These are phyloP conservation scores for Elsinoe arachidis DNA, from an alignment of 2,329 filamentous ascomycete genomes.

Conservation along the genomic window DNA sequence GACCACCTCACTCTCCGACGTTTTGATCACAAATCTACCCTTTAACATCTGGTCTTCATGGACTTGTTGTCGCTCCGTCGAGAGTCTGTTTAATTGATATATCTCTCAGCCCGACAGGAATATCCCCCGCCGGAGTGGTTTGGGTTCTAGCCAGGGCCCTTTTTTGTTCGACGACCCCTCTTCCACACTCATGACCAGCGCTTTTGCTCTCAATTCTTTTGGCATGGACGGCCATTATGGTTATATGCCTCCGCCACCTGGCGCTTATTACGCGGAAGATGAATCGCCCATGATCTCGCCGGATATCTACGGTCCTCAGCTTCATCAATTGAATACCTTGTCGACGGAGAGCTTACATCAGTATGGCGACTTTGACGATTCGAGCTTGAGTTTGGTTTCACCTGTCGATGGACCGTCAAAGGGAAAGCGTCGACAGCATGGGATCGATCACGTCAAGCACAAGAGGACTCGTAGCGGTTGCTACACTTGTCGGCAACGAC, in stretches of 20 bases:
- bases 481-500: constrained; percentile 78
- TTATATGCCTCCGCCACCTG: constrained; percentile 21
- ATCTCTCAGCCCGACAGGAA: background rate
- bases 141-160: background rate
- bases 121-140: constrained; percentile 7
- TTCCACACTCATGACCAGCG: constrained; percentile 9
- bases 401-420: constrained; percentile 21
- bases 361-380: constrained; percentile 26
- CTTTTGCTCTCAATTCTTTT: constrained; percentile 10
- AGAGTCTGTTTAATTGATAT: background rate
- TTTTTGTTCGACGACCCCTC: background rate
- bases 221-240: constrained; percentile 18
- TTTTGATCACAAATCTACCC: background rate
- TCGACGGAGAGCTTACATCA: constrained; percentile 27
- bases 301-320: constrained; percentile 19
- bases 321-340: constrained; percentile 26
- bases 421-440: constrained; percentile 22
- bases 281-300: constrained; percentile 25
- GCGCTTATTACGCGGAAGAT: constrained; percentile 24
- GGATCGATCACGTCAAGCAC: constrained; percentile 75
- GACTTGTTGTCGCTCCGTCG: constrained; percentile 4
- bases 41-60: constrained; percentile 6
- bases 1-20: constrained; percentile 9
- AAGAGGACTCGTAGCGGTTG: constrained; percentile 88
- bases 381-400: constrained; percentile 21